Evolutionary conservation across 2,329 filamentous ascomycete genomes (phyloP), one percentile per base, ranked within the genome.

Genomic region (Chalaropsis thielavioides): DNA sequence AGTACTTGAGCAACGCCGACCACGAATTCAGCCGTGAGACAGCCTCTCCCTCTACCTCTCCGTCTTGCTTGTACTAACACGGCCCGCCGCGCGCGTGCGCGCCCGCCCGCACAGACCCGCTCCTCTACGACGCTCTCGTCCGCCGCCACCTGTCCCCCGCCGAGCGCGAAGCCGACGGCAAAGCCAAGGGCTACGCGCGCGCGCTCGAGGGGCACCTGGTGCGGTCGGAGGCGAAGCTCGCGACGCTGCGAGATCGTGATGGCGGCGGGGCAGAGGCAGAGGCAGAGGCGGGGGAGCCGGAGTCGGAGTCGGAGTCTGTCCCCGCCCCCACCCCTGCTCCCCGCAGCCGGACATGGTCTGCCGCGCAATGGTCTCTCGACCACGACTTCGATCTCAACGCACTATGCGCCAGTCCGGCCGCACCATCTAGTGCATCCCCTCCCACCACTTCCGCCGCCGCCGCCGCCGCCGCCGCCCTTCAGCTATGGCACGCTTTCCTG

Each of bases 51-150:
- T 24, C 24, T 56, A 38, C 13, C 4, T n/a, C 3, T n/a, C 3
- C n/a, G 19, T n/a, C 44, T 49, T 27, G 1, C 27, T 17, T 31
- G 3, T 40, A 43, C 17, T 24, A n/a, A 10, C 65, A 13, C 35
- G 27, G 19, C 24, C 24, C 13, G n/a, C n/a, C n/a, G n/a, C n/a
- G n/a, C n/a, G n/a, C n/a, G n/a, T n/a, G n/a, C n/a, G n/a, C n/a
- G n/a, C 38, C 11, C 17, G 15, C 15, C 15, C 22, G 44, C 24
- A 11, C 66, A 81, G 89, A 94, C 74, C 90, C 90, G 0, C 77
- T 92, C 8, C 81, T 95, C 40, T 95, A 95, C 77, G 89, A 95
- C 73, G 82, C 83, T 63, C 80, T 95, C 27, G 82, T 96, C 67
- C 84, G 89, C 63, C 84, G 83, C 62, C 92, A 91, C 73, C 89